These are phyloP conservation scores for Solanum piurae DNA, from an alignment of 257 asterid species.

Conservation along the genomic window DNA sequence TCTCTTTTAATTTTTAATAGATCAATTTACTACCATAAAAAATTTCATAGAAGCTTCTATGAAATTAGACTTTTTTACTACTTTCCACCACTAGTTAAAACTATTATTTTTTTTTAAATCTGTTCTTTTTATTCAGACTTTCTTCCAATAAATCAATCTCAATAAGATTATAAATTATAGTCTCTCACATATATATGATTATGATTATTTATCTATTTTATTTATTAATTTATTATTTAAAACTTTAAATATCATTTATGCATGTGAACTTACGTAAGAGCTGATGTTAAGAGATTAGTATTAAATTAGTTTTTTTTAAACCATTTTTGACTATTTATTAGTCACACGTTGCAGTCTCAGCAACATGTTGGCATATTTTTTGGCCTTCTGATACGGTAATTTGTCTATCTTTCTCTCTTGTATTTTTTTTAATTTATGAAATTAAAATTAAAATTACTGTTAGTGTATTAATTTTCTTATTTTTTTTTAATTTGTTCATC, in stretches of 20 bases:
- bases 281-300: neutral
- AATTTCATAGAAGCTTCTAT: neutral
- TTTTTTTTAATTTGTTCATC: neutral
- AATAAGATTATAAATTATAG: neutral
- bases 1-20: no score
- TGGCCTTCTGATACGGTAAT: conserved; percentile 1
- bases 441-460: neutral
- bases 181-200: neutral
- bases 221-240: neutral
- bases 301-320: neutral
- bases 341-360: neutral
- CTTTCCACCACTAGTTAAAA: neutral
- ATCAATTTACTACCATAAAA: neutral
- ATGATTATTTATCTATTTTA: no score
- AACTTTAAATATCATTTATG: neutral
- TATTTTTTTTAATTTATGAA: no score
- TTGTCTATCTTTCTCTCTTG: neutral
- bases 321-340: neutral
- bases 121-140: neutral
- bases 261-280: neutral
- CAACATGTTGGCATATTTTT: neutral
- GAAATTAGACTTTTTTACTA: neutral
- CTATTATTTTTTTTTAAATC: neutral
- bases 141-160: neutral
- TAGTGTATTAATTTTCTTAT: neutral